These are phyloP conservation scores for Tuber brumale DNA, from an alignment of 495 filamentous ascomycete species.

Conservation along the genomic window DNA sequence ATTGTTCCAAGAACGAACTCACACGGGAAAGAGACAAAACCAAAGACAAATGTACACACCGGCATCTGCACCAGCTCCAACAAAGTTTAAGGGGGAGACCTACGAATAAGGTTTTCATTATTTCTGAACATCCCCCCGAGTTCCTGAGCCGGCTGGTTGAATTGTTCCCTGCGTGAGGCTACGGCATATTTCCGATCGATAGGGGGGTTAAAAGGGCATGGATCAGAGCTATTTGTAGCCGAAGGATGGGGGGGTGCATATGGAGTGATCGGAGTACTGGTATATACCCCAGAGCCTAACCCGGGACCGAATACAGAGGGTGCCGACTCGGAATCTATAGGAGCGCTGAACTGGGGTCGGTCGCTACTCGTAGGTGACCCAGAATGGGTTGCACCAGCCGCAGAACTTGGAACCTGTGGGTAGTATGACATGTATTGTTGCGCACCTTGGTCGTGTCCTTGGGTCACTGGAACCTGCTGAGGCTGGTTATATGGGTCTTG, in stretches of 20 bases:
- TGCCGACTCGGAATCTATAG: constrained; percentile 16
- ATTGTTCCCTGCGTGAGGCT: constrained; percentile 24
- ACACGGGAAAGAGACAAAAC: constrained; percentile 20
- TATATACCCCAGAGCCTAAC: constrained; percentile 10
- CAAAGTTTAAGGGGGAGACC: constrained; percentile 36
- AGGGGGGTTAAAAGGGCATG: constrained; percentile 32
- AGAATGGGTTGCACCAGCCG: constrained; percentile 15
- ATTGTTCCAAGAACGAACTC: constrained; percentile 34
- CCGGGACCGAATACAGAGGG: constrained; percentile 28
- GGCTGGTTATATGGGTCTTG: constrained; percentile 17
- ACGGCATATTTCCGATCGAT: constrained; percentile 30
- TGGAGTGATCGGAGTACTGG: constrained; percentile 5
- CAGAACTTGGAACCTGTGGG: constrained; percentile 21
- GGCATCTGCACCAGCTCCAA: constrained; percentile 3
- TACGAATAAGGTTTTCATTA: constrained; percentile 35
- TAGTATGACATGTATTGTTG: constrained; percentile 33
- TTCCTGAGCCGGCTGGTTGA: constrained; percentile 23
- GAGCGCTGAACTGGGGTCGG: constrained; percentile 18
- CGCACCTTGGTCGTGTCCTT: constrained; percentile 15
- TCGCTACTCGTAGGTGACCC: constrained; percentile 16
- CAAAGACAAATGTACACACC: constrained; percentile 22
- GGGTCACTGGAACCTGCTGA: constrained; percentile 18
- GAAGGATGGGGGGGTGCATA: constrained; percentile 14
- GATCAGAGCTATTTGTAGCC: constrained; percentile 7
- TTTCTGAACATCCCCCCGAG: constrained; percentile 19